These are phyloP conservation scores for Penicillium coffeae DNA, from an alignment of 495 filamentous ascomycete species.

Conservation along the genomic window DNA sequence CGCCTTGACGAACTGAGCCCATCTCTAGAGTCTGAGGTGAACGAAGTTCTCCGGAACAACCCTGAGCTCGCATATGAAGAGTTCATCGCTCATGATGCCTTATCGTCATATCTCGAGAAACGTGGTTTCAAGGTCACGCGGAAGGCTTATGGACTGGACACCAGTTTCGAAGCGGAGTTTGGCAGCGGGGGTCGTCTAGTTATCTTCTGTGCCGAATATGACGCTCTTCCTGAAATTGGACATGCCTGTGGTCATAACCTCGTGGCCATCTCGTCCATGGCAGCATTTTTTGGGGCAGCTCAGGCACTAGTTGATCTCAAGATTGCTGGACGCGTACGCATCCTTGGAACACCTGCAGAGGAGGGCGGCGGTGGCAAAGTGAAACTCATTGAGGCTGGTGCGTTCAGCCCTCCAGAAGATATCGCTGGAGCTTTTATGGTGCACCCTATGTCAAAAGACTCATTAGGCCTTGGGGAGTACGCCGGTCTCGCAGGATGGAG, in stretches of 20 bases:
- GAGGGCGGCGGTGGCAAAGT: constrained; percentile 14
- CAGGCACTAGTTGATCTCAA: not conserved
- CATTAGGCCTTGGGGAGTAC: too few species aligned
- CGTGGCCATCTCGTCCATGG: constrained; percentile 10
- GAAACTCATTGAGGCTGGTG: constrained; percentile 9
- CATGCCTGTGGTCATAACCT: constrained; percentile 20
- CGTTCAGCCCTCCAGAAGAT: constrained; percentile 7
- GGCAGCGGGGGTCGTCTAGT: constrained; percentile 36
- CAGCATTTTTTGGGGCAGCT: constrained; percentile 5
- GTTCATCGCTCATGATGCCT: constrained; percentile 52
- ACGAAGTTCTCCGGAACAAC: constrained; percentile 47
- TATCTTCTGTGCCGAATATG: constrained; percentile 34
- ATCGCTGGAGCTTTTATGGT: constrained; percentile 14
- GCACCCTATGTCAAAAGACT: constrained; percentile 6
- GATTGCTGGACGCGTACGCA: constrained; percentile 6
- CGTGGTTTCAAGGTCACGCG: constrained; percentile 54
- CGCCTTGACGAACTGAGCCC: not conserved
- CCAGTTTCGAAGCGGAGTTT: constrained; percentile 33
- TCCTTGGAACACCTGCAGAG: constrained; percentile 14
- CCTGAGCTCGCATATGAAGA: constrained; percentile 58
- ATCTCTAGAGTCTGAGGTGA: not conserved
- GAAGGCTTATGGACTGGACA: constrained; percentile 39
- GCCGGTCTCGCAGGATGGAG: too few species aligned
- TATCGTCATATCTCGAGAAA: constrained; percentile 51
- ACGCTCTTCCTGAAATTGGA: constrained; percentile 11